Base-by-base conservation (phyloP, 345 rosid species). In the Lumnitzera racemosa region DNA sequence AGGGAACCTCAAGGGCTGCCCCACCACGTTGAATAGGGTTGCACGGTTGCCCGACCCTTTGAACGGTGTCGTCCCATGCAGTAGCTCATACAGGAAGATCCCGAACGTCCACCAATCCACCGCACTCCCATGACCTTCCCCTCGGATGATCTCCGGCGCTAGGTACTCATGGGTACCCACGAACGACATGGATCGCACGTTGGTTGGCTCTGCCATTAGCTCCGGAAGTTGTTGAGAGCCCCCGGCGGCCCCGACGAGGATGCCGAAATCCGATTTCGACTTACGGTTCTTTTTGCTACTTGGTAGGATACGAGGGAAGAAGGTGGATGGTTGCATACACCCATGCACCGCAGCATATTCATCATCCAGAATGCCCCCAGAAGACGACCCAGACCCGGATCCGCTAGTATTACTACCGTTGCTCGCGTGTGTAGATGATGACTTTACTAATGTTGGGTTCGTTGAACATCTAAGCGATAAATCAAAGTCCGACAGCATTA, bases 61-160 rank as follows among this genome's bases (percentile, higher is more conserved):
- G 67, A 91, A 91, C 5, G 98, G 96, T 0, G 98, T 91, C 11
- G 86, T 72, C 52, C 95, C 96, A 24, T 87, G 87, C 63, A 91
- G 66, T 15, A 89, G 84, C 58, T 91, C 98, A 57, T 91, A 91
- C 13, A 91, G 65, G 72, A 91, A 91, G 23, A 91, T 89, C 3
- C 96, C 96, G 1, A 85, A 82, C 0, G 95, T 91, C 96, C 95
- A 91, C 98, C 98, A 91, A 68, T 91, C 96, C 0, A 91, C 98
- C 14, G 96, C 98, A 61, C 96, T 89, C 11, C 98, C 96, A 24
- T 91, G 98, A 11, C 98, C 98, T 67, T 91, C 92, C n/a, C 98
- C 98, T 1, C 96, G 81, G 55, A 91, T 76, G 64, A 91, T 91
- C 66, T 91, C 95, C 0, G 95, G 96, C 23, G 96, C 96, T 55